Conservation (phyloP, 1,139 yeast species). For the Yamadazyma membranifaciens region DNA sequence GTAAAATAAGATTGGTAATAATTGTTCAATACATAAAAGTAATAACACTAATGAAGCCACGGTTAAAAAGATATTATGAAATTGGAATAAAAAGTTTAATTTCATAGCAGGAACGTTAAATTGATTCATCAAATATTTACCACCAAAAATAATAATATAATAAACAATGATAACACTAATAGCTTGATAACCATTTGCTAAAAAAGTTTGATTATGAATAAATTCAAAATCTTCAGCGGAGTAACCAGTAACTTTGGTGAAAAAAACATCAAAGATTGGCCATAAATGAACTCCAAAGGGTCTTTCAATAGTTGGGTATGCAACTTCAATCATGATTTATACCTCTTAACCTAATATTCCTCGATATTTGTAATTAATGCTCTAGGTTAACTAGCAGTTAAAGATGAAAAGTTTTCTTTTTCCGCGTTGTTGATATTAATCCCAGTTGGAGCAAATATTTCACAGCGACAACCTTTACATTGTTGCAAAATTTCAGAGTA, state of each 20-base stretch:
- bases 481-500: not conserved
- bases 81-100: conserved; percentile 55
- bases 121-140: conserved; percentile 49
- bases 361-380: not conserved
- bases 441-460: not conserved
- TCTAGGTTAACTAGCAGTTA: not conserved
- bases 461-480: not conserved
- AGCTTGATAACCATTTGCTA: conserved; percentile 70
- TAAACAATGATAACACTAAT: conserved; percentile 63
- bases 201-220: conserved; percentile 59
- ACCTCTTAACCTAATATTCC: not conserved
- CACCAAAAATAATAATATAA: conserved; percentile 83
- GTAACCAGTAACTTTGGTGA: conserved; percentile 53
- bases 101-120: conserved; percentile 62
- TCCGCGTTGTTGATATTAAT: not conserved
- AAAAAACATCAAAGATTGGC: conserved; percentile 73
- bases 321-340: conserved; percentile 5
- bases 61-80: conserved; percentile 82
- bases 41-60: conserved; percentile 64
- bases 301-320: conserved; percentile 63
- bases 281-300: conserved; percentile 91
- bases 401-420: too few species aligned
- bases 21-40: conserved; percentile 75
- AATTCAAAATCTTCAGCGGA: conserved; percentile 76
- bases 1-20: conserved; percentile 72